Evolutionary conservation across 768 basidiomycete genomes (phyloP).

Genomic region (Grammothele lineata): DNA sequence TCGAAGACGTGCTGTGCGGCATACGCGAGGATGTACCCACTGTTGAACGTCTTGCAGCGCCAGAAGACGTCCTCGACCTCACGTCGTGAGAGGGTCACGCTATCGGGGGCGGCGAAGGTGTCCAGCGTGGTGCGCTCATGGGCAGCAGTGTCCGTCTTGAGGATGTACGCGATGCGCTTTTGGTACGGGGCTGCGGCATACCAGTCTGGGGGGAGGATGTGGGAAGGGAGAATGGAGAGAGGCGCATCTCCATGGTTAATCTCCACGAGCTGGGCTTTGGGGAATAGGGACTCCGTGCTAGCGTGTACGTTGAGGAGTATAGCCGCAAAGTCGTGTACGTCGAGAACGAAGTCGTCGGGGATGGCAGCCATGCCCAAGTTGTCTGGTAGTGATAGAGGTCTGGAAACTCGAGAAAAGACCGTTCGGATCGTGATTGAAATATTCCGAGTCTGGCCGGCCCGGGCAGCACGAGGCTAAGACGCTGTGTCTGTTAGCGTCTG

Average conservation of each 20-base stretch:
- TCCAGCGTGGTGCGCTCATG: conserved; percentile 7
- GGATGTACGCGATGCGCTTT: conserved; percentile 15
- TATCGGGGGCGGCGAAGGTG: conserved; percentile 10
- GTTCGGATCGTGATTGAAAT: too few species aligned
- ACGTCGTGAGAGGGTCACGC: conserved; percentile 16
- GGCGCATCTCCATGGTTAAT: conserved; percentile 2
- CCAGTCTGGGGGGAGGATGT: neutral
- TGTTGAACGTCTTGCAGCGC: conserved; percentile 21
- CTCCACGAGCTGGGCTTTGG: conserved; percentile 15
- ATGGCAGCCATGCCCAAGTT: too few species aligned
- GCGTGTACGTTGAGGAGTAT: conserved; percentile 15
- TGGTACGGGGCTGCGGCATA: too few species aligned
- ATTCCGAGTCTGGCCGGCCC: too few species aligned
- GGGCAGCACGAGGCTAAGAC: too few species aligned
- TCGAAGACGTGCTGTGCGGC: conserved; percentile 19
- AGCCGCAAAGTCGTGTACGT: conserved; percentile 20
- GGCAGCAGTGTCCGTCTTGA: neutral
- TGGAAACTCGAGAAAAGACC: too few species aligned
- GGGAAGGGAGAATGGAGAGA: conserved; percentile 7
- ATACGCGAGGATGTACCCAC: conserved; percentile 15
- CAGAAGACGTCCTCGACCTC: conserved; percentile 21
- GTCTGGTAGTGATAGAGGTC: too few species aligned
- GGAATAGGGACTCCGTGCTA: conserved; percentile 9
- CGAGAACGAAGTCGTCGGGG: conserved; percentile 15
- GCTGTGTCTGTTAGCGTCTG: too few species aligned